Evolutionary conservation across 2,329 filamentous ascomycete genomes (phyloP).

Genomic region (Zalaria sp.): DNA sequence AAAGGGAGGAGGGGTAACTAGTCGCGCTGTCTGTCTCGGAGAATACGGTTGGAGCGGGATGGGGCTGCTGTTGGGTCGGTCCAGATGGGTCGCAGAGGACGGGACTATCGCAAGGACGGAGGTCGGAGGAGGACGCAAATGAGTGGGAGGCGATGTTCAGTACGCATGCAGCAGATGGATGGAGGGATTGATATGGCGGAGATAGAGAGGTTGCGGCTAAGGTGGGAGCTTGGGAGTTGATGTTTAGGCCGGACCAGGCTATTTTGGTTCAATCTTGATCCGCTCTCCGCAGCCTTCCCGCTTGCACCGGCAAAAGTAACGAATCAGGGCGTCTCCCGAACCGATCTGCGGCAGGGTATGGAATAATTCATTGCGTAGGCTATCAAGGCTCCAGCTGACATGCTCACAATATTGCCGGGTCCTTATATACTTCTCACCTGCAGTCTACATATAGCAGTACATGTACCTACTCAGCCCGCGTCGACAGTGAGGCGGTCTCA

Average conservation of each 20-base stretch:
- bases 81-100: too few relatives aligned
- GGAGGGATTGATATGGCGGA: background rate
- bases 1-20: slow-evolving; percentile 1
- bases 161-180: too few relatives aligned
- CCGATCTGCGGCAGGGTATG: background rate
- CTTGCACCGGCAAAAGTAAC: background rate
- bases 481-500: too few relatives aligned
- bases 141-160: too few relatives aligned
- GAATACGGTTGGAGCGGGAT: background rate
- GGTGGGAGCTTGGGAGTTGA: background rate
- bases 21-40: background rate
- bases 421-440: too few relatives aligned
- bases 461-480: too few relatives aligned
- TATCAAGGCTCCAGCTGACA: background rate
- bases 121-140: too few relatives aligned
- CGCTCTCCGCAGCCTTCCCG: background rate
- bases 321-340: background rate
- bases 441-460: too few relatives aligned
- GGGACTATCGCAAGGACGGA: too few relatives aligned
- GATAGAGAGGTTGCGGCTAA: background rate
- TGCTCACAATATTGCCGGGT: background rate
- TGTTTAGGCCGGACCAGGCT: slow-evolving; percentile 1
- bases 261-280: background rate
- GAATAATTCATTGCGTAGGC: background rate
- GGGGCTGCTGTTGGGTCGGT: background rate